A percentile compares a stretch with the other conserved stretches of the same genome.
These are phyloP conservation scores for Zymoseptoria ardabiliae DNA, from an alignment of 2,329 filamentous ascomycete species.

Conservation along the genomic window DNA sequence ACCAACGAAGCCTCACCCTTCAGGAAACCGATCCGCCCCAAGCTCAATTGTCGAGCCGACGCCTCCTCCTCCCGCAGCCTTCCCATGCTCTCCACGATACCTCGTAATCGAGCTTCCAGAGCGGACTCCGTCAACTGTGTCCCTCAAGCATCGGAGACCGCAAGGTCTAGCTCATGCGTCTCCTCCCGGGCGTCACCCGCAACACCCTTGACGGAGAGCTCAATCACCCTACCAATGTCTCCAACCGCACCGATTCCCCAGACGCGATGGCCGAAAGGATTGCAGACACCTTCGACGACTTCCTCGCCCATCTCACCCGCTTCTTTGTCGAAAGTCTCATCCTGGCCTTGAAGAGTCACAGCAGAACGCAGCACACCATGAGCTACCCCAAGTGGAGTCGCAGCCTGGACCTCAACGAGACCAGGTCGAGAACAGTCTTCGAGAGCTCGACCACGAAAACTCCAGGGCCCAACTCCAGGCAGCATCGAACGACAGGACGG, in stretches of 20 bases:
- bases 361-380: too few species aligned
- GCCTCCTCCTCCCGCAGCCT: neutral
- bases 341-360: neutral
- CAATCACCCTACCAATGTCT: neutral
- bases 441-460: too few species aligned
- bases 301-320: neutral
- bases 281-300: neutral
- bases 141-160: neutral
- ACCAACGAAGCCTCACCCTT: neutral
- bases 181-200: neutral
- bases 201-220: neutral
- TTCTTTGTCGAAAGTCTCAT: neutral
- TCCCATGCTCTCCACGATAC: neutral
- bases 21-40: neutral
- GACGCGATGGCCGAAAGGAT: neutral
- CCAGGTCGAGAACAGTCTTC: too few species aligned
- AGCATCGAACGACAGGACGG: too few species aligned
- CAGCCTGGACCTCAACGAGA: too few species aligned
- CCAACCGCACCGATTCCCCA: neutral
- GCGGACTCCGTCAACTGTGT: neutral
- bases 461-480: too few species aligned
- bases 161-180: neutral
- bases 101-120: neutral
- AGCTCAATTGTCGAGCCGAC: neutral
- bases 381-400: too few species aligned